Conservation (phyloP, 257 asterid species). For the Primulina eburnea region DNA sequence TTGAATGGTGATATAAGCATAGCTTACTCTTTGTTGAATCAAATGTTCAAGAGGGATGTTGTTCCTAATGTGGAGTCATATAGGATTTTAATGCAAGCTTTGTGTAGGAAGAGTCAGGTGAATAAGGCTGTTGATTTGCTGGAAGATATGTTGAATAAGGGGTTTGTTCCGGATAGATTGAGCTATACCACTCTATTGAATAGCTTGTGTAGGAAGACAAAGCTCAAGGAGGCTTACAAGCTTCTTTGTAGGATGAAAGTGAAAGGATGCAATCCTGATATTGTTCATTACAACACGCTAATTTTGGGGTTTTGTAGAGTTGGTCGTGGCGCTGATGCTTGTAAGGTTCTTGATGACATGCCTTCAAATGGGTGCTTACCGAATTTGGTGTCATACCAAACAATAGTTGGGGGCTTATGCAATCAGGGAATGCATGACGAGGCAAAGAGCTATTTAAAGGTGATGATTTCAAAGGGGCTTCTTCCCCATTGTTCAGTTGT, state of each 20-base stretch:
- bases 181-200: constrained; percentile 79
- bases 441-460: constrained; percentile 52
- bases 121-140: constrained; percentile 76
- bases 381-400: constrained; percentile 65
- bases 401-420: constrained; percentile 70
- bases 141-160: constrained; percentile 96
- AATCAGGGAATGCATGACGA: constrained; percentile 69
- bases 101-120: constrained; percentile 93
- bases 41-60: constrained; percentile 75
- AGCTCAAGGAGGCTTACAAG: constrained; percentile 91
- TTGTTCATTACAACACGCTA: constrained; percentile 78
- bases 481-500: constrained; percentile 66
- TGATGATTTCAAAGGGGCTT: constrained; percentile 59
- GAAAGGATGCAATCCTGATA: constrained; percentile 87
- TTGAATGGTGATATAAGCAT: constrained; percentile 65
- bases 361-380: constrained; percentile 76
- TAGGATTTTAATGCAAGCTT: constrained; percentile 77
- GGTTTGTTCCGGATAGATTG: constrained; percentile 74
- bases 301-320: constrained; percentile 74
- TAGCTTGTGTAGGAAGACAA: constrained; percentile 80
- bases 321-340: constrained; percentile 77
- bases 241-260: constrained; percentile 90
- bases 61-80: constrained; percentile 78
- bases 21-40: constrained; percentile 65
- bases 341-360: constrained; percentile 87